These are phyloP conservation scores for Rubroboletus pulcherrimus DNA, from an alignment of 768 basidiomycete genomes.

Conservation along the genomic window DNA sequence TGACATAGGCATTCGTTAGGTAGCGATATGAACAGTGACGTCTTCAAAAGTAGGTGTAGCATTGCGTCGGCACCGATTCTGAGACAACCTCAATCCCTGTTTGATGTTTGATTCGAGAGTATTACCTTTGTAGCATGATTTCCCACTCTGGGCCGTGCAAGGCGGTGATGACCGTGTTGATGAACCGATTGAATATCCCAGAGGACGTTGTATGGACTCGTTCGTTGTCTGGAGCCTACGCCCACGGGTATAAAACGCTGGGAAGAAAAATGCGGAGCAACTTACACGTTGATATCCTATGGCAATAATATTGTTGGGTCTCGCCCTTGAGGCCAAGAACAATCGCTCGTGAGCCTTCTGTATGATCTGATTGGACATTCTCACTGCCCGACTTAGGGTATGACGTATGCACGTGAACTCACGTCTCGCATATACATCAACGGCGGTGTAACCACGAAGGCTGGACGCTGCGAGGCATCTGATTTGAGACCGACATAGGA, in stretches of 20 bases:
- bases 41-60: slow-evolving; percentile 71
- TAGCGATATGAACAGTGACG: slow-evolving; percentile 70
- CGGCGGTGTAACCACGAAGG: slow-evolving; percentile 34
- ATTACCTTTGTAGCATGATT: slow-evolving; percentile 54
- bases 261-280: neutral
- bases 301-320: slow-evolving; percentile 57
- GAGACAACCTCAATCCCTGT: neutral
- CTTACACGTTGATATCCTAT: slow-evolving; percentile 60
- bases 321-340: slow-evolving; percentile 37
- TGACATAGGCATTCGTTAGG: slow-evolving; percentile 87
- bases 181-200: slow-evolving; percentile 54
- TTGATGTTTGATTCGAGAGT: neutral
- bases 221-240: slow-evolving; percentile 29
- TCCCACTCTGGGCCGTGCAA: slow-evolving; percentile 68
- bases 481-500: slow-evolving; percentile 44
- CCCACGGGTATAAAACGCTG: neutral
- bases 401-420: slow-evolving; percentile 11
- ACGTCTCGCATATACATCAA: slow-evolving; percentile 57
- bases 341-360: slow-evolving; percentile 57
- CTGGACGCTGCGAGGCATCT: slow-evolving; percentile 16
- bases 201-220: slow-evolving; percentile 38
- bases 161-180: slow-evolving; percentile 73
- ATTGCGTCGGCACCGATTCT: slow-evolving; percentile 79
- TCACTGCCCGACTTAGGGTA: neutral
- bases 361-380: slow-evolving; percentile 43